Evolutionary conservation across 2,329 filamentous ascomycete genomes (phyloP).

Genomic region (Fusarium sp.): DNA sequence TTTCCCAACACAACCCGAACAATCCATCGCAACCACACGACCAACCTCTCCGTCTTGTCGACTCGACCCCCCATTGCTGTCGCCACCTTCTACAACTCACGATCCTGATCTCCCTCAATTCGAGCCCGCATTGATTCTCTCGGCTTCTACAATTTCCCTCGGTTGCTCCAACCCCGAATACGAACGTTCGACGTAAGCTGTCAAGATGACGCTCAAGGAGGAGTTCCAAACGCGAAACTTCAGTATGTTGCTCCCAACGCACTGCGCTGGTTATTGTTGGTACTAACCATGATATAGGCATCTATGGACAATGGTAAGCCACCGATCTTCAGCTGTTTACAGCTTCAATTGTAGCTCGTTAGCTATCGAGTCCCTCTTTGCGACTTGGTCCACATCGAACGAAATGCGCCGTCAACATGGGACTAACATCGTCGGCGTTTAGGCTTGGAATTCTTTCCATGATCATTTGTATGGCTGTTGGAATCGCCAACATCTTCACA

Average conservation of each 20-base stretch:
- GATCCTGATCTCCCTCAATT: conserved; percentile 14
- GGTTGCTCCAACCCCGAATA: conserved; percentile 31
- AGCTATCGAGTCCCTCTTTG: conserved; percentile 22
- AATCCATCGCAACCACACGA: background rate
- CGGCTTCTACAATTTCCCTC: conserved; percentile 19
- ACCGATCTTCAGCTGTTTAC: conserved; percentile 12
- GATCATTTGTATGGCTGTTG: conserved; percentile 76
- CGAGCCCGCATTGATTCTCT: conserved; percentile 22
- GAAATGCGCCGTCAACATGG: conserved; percentile 5
- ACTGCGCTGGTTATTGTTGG: conserved; percentile 1
- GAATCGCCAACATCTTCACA: conserved; percentile 75
- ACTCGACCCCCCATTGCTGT: conserved; percentile 19
- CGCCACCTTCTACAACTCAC: conserved; percentile 37
- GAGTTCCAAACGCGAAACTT: conserved; percentile 80
- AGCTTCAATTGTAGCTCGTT: conserved; percentile 14
- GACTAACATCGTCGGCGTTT: conserved; percentile 20
- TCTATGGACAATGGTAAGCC: conserved; percentile 80
- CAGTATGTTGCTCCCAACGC: conserved; percentile 63
- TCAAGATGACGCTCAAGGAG: conserved; percentile 76
- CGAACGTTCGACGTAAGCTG: conserved; percentile 46
- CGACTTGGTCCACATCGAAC: conserved; percentile 16
- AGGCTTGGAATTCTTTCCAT: conserved; percentile 78
- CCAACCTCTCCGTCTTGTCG: conserved; percentile 13
- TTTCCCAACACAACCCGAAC: conserved; percentile 35
- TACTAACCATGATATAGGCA: conserved; percentile 64